These are phyloP conservation scores for Penicillium sp. DNA, from an alignment of 2,329 filamentous ascomycete species.

Conservation along the genomic window DNA sequence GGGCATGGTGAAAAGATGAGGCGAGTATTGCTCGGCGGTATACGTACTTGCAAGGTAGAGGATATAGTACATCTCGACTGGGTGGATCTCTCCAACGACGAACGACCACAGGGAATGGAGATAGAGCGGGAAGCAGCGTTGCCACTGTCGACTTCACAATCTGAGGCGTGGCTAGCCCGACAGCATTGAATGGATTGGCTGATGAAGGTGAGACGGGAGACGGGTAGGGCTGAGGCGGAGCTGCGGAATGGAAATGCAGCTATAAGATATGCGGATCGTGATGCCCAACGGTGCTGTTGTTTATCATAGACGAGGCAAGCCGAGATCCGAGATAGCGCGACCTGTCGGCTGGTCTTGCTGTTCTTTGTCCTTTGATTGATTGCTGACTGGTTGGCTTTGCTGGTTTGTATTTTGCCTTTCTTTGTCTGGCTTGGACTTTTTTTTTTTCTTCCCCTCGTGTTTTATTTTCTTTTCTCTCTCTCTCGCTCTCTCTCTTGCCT, in stretches of 20 bases:
- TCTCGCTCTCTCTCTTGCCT: background rate
- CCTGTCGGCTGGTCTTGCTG: background rate
- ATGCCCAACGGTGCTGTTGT: slow-evolving; percentile 23
- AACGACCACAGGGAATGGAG: slow-evolving; percentile 2
- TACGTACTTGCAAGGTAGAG: slow-evolving; percentile 76
- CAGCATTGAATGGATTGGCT: slow-evolving; percentile 28
- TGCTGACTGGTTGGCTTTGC: slow-evolving; percentile 1
- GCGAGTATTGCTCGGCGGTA: slow-evolving; percentile 23
- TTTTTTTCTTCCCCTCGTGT: no score
- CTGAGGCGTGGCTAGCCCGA: slow-evolving; percentile 21
- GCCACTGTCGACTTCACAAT: slow-evolving; percentile 18
- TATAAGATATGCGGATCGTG: slow-evolving; percentile 20
- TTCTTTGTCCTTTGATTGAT: background rate
- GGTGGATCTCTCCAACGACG: background rate
- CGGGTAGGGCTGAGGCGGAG: slow-evolving; percentile 25
- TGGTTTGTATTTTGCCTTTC: slow-evolving; percentile 1
- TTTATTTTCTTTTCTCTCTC: background rate
- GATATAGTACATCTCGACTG: slow-evolving; percentile 51
- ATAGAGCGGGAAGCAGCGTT: slow-evolving; percentile 13
- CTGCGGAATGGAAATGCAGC: slow-evolving; percentile 6
- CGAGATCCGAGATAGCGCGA: background rate
- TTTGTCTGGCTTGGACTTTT: background rate
- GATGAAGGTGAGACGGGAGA: slow-evolving; percentile 3
- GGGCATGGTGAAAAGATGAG: background rate
- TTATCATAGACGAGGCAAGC: background rate